A percentile compares a stretch with the other conserved stretches of the same genome.
Evolutionary conservation across 2,329 filamentous ascomycete genomes (phyloP).

Genomic region (Cladophialophora psammophila): DNA sequence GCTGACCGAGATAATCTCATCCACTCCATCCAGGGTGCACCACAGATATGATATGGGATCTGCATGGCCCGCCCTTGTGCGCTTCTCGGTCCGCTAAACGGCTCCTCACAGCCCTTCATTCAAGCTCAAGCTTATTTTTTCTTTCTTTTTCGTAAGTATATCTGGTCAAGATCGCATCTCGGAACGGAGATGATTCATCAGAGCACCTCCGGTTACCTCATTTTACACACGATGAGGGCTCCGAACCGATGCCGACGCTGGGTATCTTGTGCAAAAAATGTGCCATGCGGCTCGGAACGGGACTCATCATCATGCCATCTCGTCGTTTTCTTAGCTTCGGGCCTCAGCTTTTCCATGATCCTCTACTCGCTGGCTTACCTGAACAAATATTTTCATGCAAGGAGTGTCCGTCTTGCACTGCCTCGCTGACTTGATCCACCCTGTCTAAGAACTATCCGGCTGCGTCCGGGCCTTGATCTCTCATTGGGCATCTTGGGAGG

Average conservation of each 20-base stretch:
- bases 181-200: conserved; percentile 7
- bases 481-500: background rate
- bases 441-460: conserved; percentile 14
- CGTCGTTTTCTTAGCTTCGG: background rate
- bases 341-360: background rate
- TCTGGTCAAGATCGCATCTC: background rate
- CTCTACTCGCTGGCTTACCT: background rate
- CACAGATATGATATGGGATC: background rate
- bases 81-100: background rate
- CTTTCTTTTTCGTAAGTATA: no score
- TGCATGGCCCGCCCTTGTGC: background rate
- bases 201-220: background rate
- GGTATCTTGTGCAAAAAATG: conserved; percentile 9
- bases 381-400: background rate
- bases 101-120: background rate
- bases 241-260: background rate
- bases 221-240: background rate
- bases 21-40: background rate
- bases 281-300: conserved; percentile 4
- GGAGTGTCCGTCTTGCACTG: conserved; percentile 12
- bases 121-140: background rate
- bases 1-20: background rate
- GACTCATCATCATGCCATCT: background rate
- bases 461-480: background rate
- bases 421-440: conserved; percentile 23